Evolutionary conservation across 768 basidiomycete species (phyloP).

Genomic region (Lentinula edodes): DNA sequence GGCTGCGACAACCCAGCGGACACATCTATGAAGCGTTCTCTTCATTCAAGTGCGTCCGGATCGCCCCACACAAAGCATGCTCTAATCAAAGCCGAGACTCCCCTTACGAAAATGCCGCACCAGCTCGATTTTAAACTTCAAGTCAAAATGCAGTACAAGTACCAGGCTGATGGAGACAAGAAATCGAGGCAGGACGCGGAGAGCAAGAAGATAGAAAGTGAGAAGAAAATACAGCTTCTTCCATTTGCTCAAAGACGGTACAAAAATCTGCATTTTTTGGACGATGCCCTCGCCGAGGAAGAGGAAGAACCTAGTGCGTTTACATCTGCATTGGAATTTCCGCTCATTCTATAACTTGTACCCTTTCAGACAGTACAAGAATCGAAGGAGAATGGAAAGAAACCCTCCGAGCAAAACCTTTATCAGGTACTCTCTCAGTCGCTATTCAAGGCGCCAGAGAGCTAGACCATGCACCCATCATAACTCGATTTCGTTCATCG

Average conservation of each 20-base stretch:
- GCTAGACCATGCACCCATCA: slow-evolving; percentile 87
- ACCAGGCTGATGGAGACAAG: slow-evolving; percentile 96
- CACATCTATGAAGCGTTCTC: not conserved
- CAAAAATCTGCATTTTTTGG: slow-evolving; percentile 94
- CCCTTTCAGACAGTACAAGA: slow-evolving; percentile 37
- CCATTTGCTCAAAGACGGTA: slow-evolving; percentile 91
- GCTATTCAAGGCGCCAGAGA: slow-evolving; percentile 88
- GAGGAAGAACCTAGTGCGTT: slow-evolving; percentile 47
- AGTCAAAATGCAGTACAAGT: slow-evolving; percentile 98
- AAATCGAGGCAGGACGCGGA: slow-evolving; percentile 91
- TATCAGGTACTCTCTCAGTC: slow-evolving; percentile 89
- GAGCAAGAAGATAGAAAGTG: slow-evolving; percentile 89
- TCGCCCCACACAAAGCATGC: slow-evolving; percentile 53
- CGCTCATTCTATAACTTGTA: not conserved
- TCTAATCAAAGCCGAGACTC: slow-evolving; percentile 96
- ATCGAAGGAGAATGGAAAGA: slow-evolving; percentile 86
- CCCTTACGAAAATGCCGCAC: slow-evolving; percentile 94
- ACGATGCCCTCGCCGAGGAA: slow-evolving; percentile 85
- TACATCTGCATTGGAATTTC: slow-evolving; percentile 8
- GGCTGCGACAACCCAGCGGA: slow-evolving; percentile 22
- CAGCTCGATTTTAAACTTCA: slow-evolving; percentile 99
- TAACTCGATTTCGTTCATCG: slow-evolving; percentile 64
- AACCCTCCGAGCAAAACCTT: slow-evolving; percentile 86
- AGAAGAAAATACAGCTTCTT: slow-evolving; percentile 92
- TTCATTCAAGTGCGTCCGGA: slow-evolving; percentile 28